A percentile compares a stretch with the other conserved stretches of the same genome.
phyloP scores from a whole-genome alignment of 106 monocot species.

The Apostasia shenzhenica region DNA sequence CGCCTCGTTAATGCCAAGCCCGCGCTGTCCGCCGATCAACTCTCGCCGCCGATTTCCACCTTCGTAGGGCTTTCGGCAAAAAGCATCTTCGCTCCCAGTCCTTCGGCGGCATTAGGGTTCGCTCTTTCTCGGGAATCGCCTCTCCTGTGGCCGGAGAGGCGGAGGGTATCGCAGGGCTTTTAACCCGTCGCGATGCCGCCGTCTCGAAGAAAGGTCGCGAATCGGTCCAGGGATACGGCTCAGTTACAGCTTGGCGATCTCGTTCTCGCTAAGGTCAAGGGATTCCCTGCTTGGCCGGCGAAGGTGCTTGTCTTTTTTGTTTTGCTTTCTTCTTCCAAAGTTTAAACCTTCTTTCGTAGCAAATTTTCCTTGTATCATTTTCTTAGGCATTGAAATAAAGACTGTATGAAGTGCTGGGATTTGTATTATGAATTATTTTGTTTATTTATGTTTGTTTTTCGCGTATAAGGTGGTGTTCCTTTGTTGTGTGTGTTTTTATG shows the following conservation, averaged over 20 bases:
- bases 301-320: conserved; percentile 18
- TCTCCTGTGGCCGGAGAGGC: background rate
- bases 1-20: background rate
- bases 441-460: background rate
- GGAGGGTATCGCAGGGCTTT: background rate
- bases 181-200: conserved; percentile 15
- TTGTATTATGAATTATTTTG: background rate
- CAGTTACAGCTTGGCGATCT: conserved; percentile 36
- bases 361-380: background rate
- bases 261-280: conserved; percentile 53
- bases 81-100: too few relatives aligned
- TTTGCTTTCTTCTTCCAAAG: background rate
- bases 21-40: background rate
- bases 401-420: background rate
- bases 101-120: background rate
- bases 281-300: conserved; percentile 45
- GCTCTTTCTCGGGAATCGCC: background rate
- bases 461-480: background rate
- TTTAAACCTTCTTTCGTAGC: background rate
- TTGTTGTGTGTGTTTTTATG: too few relatives aligned
- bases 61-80: background rate
- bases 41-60: background rate
- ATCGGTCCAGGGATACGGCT: conserved; percentile 14
- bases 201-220: conserved; percentile 9
- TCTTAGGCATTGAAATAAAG: background rate